Percentiles rank a stretch among this genome's conserved stretches.
Evolutionary conservation across 2,329 filamentous ascomycete genomes (phyloP).

Genomic region (Talaromyces sp.): DNA sequence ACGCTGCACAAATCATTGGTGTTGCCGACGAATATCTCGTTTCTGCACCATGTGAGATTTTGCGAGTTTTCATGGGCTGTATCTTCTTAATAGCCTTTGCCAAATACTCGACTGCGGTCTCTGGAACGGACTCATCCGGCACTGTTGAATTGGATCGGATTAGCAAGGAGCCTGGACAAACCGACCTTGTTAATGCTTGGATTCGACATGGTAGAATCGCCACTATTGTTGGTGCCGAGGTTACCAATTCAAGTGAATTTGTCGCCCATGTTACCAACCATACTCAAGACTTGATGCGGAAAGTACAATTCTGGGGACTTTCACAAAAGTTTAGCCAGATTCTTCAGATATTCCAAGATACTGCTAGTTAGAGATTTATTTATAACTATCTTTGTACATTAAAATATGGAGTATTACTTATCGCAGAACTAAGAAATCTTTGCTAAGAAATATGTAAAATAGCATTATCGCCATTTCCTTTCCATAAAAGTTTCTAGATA

Average conservation of each 20-base stretch:
- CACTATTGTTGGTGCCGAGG: background rate
- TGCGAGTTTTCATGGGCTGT: conserved; percentile 7
- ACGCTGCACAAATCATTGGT: conserved; percentile 4
- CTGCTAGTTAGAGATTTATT: background rate
- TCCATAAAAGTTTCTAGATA: background rate
- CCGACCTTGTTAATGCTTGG: background rate
- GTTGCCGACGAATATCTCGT: conserved; percentile 5
- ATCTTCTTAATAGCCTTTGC: conserved; percentile 5
- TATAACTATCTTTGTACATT: background rate
- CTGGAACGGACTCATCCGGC: background rate
- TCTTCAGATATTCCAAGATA: conserved; percentile 3
- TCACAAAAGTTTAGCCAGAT: conserved; percentile 4
- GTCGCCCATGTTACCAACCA: conserved; percentile 1
- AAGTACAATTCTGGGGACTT: conserved; percentile 6
- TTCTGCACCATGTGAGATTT: conserved; percentile 6
- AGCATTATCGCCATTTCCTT: too few relatives aligned
- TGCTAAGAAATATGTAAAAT: too few relatives aligned
- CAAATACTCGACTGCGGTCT: background rate
- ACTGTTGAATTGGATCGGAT: background rate
- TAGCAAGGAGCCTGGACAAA: background rate
- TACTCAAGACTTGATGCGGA: background rate
- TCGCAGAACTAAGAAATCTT: too few relatives aligned
- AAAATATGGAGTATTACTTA: background rate
- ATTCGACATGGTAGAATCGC: conserved; percentile 2
- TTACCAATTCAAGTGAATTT: background rate